Evolutionary conservation across 108 stramenopile genomes (phyloP).

Genomic region (Skeletonema costatum): DNA sequence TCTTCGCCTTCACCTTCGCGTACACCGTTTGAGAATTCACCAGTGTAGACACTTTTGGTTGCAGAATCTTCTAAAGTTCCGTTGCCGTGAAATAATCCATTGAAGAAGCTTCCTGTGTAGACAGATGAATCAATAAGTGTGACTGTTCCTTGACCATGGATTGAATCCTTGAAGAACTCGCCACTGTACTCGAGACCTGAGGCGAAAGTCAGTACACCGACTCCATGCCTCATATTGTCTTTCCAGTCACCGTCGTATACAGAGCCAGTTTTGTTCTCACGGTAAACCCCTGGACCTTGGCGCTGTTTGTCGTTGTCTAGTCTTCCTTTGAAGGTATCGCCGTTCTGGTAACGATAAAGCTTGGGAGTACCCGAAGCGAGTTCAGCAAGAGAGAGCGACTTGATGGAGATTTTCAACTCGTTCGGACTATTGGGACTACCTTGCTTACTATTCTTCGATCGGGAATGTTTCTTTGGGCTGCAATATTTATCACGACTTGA

Average conservation of each 20-base stretch:
- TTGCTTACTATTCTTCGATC: neutral
- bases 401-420: constrained; percentile 6
- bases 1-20: constrained; percentile 44
- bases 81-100: constrained; percentile 37
- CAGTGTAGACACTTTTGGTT: constrained; percentile 16
- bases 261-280: constrained; percentile 31
- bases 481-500: neutral
- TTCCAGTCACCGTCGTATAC: constrained; percentile 43
- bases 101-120: constrained; percentile 32
- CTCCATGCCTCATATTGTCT: constrained; percentile 36
- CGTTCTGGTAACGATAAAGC: constrained; percentile 33
- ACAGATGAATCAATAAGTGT: constrained; percentile 27
- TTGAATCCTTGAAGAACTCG: constrained; percentile 33
- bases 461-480: neutral
- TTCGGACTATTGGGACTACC: neutral
- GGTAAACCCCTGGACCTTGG: constrained; percentile 37
- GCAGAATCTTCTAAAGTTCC: constrained; percentile 26
- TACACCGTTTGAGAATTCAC: constrained; percentile 36
- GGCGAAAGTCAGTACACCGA: constrained; percentile 32
- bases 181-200: constrained; percentile 42
- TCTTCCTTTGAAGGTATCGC: constrained; percentile 36
- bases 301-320: constrained; percentile 21
- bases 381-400: constrained; percentile 17
- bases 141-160: constrained; percentile 40
- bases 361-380: constrained; percentile 3